These are phyloP conservation scores for Phyllosticta citribraziliensis DNA, from an alignment of 2,329 filamentous ascomycete genomes.

Conservation along the genomic window DNA sequence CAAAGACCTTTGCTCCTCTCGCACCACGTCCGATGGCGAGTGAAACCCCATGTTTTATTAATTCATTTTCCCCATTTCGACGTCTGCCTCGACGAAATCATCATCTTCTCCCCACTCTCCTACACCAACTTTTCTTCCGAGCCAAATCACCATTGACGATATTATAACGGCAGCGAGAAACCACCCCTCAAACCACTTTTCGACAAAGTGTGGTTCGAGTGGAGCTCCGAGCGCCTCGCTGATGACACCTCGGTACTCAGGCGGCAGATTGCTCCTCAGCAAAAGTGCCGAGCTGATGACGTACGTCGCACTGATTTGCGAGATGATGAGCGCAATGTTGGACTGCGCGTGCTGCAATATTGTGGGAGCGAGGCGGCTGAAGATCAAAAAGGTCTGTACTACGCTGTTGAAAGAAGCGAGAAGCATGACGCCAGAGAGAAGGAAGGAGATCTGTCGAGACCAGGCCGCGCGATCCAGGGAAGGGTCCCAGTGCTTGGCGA, in stretches of 20 bases:
- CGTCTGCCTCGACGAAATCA: slow-evolving; percentile 39
- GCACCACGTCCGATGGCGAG: no score
- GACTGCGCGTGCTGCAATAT: slow-evolving; percentile 66
- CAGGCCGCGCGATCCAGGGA: slow-evolving; percentile 72
- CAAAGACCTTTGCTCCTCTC: background rate
- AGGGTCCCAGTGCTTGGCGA: slow-evolving; percentile 77
- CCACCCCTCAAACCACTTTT: slow-evolving; percentile 83
- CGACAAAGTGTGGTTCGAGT: slow-evolving; percentile 61
- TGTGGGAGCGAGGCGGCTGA: slow-evolving; percentile 63
- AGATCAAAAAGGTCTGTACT: slow-evolving; percentile 75
- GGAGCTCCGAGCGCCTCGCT: slow-evolving; percentile 69
- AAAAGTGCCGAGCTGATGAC: slow-evolving; percentile 73
- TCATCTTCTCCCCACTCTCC: slow-evolving; percentile 28
- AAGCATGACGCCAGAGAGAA: slow-evolving; percentile 74
- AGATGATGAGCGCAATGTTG: slow-evolving; percentile 68
- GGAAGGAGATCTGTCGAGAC: slow-evolving; percentile 76
- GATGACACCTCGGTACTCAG: slow-evolving; percentile 66
- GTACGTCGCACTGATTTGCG: slow-evolving; percentile 74
- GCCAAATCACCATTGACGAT: slow-evolving; percentile 13
- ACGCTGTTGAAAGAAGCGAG: slow-evolving; percentile 72
- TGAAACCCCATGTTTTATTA: slow-evolving; percentile 24
- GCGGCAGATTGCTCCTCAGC: slow-evolving; percentile 66
- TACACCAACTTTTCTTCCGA: slow-evolving; percentile 40
- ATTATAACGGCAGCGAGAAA: slow-evolving; percentile 47
- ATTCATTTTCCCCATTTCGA: slow-evolving; percentile 64